Percentiles rank a stretch among this genome's conserved stretches.
These are phyloP conservation scores for Tylopilus sp. DNA, from an alignment of 1,284 basidiomycete genomes.

Conservation along the genomic window DNA sequence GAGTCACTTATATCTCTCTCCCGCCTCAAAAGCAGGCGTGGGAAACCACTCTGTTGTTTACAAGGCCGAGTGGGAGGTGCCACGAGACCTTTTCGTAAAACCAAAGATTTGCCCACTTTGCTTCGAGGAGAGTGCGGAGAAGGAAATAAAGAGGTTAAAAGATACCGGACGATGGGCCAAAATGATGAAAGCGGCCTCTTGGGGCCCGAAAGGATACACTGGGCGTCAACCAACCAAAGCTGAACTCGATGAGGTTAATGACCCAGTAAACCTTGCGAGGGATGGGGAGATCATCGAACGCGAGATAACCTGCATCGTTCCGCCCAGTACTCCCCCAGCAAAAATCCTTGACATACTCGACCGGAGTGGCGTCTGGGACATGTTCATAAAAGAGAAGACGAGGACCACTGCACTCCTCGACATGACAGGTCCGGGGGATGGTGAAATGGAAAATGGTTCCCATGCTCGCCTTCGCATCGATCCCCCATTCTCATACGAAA, in stretches of 20 bases:
- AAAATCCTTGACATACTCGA: constrained; percentile 9
- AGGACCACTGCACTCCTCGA: background rate
- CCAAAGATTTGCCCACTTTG: constrained; percentile 27
- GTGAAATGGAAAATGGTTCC: background rate
- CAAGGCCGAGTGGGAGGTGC: constrained; percentile 55
- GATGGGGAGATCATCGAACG: constrained; percentile 34
- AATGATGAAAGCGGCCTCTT: constrained; percentile 19
- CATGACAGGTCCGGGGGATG: background rate
- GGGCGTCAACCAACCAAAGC: constrained; percentile 1
- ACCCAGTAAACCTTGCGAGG: background rate
- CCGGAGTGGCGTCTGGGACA: background rate
- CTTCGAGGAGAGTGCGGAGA: constrained; percentile 33
- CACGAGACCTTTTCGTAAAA: constrained; percentile 47
- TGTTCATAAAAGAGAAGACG: background rate
- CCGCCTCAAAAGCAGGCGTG: constrained; percentile 41
- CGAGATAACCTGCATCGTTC: constrained; percentile 24
- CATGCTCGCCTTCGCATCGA: constrained; percentile 18
- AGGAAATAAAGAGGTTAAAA: constrained; percentile 34
- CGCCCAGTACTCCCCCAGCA: background rate
- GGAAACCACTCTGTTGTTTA: constrained; percentile 57
- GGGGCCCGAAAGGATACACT: constrained; percentile 13
- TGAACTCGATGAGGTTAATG: constrained; percentile 11
- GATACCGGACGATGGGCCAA: constrained; percentile 32
- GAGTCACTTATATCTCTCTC: constrained; percentile 55
- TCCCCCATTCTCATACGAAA: constrained; percentile 18